Evolutionary conservation across 2,329 filamentous ascomycete genomes (phyloP).

Genomic region (Albophoma yamanashiensis): DNA sequence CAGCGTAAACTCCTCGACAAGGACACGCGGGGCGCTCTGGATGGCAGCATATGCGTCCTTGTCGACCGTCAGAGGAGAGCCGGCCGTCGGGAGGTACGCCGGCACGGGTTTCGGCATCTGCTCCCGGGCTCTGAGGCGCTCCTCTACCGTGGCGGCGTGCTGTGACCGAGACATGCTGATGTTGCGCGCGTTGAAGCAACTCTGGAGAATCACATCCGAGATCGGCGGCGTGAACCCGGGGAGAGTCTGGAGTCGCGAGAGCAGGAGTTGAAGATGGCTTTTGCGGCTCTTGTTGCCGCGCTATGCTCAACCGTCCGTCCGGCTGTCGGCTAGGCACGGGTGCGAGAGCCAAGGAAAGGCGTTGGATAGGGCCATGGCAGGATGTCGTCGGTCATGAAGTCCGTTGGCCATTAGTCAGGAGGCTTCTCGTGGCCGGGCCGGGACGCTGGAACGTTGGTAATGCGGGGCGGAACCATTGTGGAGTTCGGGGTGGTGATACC

Average conservation of each 20-base stretch:
- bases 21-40: constrained; percentile 31
- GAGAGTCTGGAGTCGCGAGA: neutral
- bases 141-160: constrained; percentile 11
- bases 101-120: constrained; percentile 36
- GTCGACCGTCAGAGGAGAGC: constrained; percentile 33
- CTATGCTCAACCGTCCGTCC: neutral
- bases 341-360: neutral
- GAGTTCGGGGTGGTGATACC: neutral
- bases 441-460: neutral
- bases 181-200: neutral
- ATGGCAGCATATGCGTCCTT: constrained; percentile 49
- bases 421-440: neutral
- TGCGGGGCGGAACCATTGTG: neutral
- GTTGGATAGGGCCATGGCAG: neutral
- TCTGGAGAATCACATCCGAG: neutral
- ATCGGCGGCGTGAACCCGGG: neutral
- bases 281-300: neutral
- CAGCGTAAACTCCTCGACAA: constrained; percentile 46
- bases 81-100: constrained; percentile 33
- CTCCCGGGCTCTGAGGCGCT: constrained; percentile 30
- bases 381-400: neutral
- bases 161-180: constrained; percentile 5
- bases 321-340: neutral
- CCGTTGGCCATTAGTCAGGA: neutral
- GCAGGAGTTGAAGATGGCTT: neutral